Evolutionary conservation across 2,329 filamentous ascomycete genomes (phyloP).

Genomic region (Cladosporium oxysporum): DNA sequence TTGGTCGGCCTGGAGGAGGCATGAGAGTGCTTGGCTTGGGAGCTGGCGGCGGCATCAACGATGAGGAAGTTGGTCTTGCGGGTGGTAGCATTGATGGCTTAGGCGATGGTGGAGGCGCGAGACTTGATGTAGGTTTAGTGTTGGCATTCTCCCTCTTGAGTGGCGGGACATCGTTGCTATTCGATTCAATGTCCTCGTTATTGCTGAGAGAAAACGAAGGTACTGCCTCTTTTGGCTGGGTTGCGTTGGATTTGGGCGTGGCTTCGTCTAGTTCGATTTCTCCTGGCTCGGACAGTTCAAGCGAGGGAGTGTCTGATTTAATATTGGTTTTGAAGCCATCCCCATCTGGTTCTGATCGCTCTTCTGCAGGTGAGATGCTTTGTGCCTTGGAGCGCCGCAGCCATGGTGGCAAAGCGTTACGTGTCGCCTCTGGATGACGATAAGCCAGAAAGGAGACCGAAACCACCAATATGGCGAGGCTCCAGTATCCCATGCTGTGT

Average conservation of each 20-base stretch:
- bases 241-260: constrained; percentile 29
- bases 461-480: constrained; percentile 41
- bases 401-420: constrained; percentile 36
- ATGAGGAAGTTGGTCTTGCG: constrained; percentile 22
- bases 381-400: constrained; percentile 16
- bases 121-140: background rate
- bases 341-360: background rate
- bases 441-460: constrained; percentile 45
- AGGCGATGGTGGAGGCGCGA: background rate
- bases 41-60: constrained; percentile 23
- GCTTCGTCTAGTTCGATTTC: constrained; percentile 23
- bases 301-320: background rate
- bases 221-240: constrained; percentile 5
- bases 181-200: constrained; percentile 34
- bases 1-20: constrained; percentile 32
- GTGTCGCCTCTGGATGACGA: constrained; percentile 41
- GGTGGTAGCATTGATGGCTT: constrained; percentile 40
- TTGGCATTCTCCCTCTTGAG: background rate
- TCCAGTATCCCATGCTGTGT: constrained; percentile 45
- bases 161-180: no score
- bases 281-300: background rate
- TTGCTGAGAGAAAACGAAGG: constrained; percentile 31
- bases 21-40: constrained; percentile 30
- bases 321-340: background rate
- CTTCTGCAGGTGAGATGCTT: background rate